Percentiles rank a stretch among this genome's conserved stretches.
Evolutionary conservation across 192 early-diverging fungal species (phyloP).

Genomic region (Mortierella antarctica): DNA sequence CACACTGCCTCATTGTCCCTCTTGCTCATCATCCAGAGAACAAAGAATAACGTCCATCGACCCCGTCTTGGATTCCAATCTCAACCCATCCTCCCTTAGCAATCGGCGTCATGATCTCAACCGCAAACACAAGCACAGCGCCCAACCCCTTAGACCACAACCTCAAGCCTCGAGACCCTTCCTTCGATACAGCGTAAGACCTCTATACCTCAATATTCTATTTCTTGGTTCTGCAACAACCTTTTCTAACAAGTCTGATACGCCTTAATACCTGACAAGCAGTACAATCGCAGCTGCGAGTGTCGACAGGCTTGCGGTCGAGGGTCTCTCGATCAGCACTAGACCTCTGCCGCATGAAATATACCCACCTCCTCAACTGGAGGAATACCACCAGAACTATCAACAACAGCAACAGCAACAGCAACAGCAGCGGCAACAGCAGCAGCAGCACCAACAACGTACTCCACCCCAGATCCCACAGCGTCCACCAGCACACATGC

Average conservation of each 20-base stretch:
- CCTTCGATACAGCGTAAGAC: too few species aligned
- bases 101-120: too few species aligned
- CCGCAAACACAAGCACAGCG: too few species aligned
- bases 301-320: conserved; percentile 10
- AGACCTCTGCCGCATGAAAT: not conserved
- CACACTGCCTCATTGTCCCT: not conserved
- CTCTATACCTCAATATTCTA: too few species aligned
- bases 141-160: too few species aligned
- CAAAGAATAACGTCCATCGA: too few species aligned
- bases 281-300: not conserved
- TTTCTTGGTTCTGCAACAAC: too few species aligned
- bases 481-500: too few species aligned
- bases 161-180: too few species aligned
- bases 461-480: not conserved
- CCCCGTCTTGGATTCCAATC: too few species aligned
- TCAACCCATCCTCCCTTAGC: too few species aligned
- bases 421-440: conserved; percentile 9
- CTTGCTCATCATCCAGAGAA: too few species aligned
- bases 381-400: not conserved
- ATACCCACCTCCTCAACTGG: conserved; percentile 5
- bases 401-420: conserved; percentile 4
- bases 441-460: not conserved
- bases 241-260: not conserved
- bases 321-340: conserved; percentile 5
- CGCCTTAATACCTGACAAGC: not conserved